Percentiles rank a stretch among this genome's conserved stretches.
phyloP scores from a whole-genome alignment of 805 yeast species.

The Vanderwaltozyma verrucispora region DNA sequence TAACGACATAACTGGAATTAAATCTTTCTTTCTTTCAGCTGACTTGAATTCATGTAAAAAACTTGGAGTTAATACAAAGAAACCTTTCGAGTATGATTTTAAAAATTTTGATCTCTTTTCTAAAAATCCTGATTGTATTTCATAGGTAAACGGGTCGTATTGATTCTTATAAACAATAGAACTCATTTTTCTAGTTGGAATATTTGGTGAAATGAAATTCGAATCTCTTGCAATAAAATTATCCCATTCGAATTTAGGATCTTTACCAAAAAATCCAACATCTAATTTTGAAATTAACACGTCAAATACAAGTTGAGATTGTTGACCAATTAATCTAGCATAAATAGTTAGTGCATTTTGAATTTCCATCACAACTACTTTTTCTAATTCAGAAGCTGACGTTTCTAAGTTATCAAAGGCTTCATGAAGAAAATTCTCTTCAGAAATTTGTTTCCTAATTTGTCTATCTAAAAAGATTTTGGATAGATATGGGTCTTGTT shows the following conservation, averaged over 20 bases:
- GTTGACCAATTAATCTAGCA: conserved; percentile 61
- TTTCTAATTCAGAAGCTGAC: conserved; percentile 81
- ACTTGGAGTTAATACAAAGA: conserved; percentile 83
- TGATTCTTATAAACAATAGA: conserved; percentile 61
- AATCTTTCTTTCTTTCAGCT: conserved; percentile 71
- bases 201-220: conserved; percentile 53
- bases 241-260: conserved; percentile 82
- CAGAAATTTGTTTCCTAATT: conserved; percentile 64
- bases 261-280: conserved; percentile 62
- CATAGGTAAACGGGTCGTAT: conserved; percentile 56
- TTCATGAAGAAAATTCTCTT: conserved; percentile 81
- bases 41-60: conserved; percentile 86
- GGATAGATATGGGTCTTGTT: conserved; percentile 73
- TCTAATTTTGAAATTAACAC: conserved; percentile 56
- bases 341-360: conserved; percentile 72
- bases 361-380: conserved; percentile 77
- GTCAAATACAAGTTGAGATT: conserved; percentile 63
- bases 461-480: conserved; percentile 65
- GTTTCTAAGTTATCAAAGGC: conserved; percentile 80
- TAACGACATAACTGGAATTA: conserved; percentile 74
- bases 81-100: conserved; percentile 80
- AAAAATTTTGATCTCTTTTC: conserved; percentile 88
- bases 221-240: conserved; percentile 64
- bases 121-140: conserved; percentile 66
- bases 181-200: conserved; percentile 51